These are phyloP conservation scores for Ogataea dorogensis DNA, from an alignment of 805 yeast genomes.

Conservation along the genomic window DNA sequence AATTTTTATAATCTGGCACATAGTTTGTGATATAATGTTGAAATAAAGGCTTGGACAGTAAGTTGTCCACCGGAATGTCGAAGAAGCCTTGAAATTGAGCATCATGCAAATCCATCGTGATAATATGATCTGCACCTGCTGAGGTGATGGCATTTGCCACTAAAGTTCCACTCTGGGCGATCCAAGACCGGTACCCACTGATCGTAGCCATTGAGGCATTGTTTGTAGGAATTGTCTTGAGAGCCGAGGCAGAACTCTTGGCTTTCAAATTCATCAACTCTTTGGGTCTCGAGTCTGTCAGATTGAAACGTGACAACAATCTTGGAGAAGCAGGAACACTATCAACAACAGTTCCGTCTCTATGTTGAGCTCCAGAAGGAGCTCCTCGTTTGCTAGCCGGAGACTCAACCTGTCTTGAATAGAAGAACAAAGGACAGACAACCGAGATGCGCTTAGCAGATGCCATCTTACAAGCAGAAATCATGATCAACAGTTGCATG, in stretches of 20 bases:
- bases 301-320: conserved; percentile 34
- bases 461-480: conserved; percentile 91
- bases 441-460: conserved; percentile 88
- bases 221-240: conserved; percentile 21
- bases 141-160: conserved; percentile 83
- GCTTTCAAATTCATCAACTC: conserved; percentile 12
- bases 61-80: conserved; percentile 92
- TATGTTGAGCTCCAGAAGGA: conserved; percentile 44
- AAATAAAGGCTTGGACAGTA: conserved; percentile 83
- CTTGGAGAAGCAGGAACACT: conserved; percentile 49
- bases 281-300: conserved; percentile 15
- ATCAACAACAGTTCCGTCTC: conserved; percentile 30
- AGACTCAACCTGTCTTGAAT: conserved; percentile 92
- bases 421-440: conserved; percentile 90
- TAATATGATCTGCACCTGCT: conserved; percentile 95
- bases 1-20: conserved; percentile 77
- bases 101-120: conserved; percentile 97
- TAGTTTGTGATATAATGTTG: conserved; percentile 77
- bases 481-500: conserved; percentile 76
- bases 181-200: conserved; percentile 84
- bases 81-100: conserved; percentile 98
- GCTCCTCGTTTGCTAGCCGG: conserved; percentile 80
- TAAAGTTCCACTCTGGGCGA: conserved; percentile 91
- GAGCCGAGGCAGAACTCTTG: conserved; percentile 6
- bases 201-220: conserved; percentile 38